Evolutionary conservation across 2,329 filamentous ascomycete genomes (phyloP), one percentile per base, ranked within the genome.

Genomic region (Elsinoe necatrix): DNA sequence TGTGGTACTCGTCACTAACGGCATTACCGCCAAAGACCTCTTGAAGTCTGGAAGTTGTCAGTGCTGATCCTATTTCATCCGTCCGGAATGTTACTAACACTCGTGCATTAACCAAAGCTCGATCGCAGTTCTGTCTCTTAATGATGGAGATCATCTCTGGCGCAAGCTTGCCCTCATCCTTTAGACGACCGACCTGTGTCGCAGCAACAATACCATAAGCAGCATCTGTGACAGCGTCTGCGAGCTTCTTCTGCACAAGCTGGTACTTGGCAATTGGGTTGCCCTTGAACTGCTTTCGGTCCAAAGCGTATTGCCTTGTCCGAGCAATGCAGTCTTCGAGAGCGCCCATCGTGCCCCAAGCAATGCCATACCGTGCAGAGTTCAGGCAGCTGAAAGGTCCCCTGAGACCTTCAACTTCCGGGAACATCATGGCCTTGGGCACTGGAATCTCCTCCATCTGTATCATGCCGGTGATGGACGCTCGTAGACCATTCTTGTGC

Each of bases 81-180:
- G 8, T 47, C 4, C 20, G 2, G 12, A n/a, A 18, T 7, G 11
- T 16, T 16, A 72, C 79, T 66, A 73, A 81, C 68, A 79, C 76
- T 62, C 93, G 80, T 18, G 90, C 84, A 63, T 92, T 90, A 27
- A 81, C 75, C 65, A 98, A 75, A 14, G 93, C 93, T 54, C 85
- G 78, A 72, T 98, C 93, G 72, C 93, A 98, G 73, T 98, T 98
- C 75, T 97, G 91, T 63, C 93, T 80, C 80, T 98, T 98, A 69
- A 97, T 84, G 88, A 98, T 85, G 7, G 80, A 84, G 66, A 98
- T 95, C 92, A 97, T 97, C 76, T 98, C 93, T 5, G 93, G 91
- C 2, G 86, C 84, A 21, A 81, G 83, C 71, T 89, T 88, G 61
- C 91, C 91, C 68, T 89, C 84, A 65, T 97, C 92, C 80, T 96